Percentiles rank a stretch among this genome's conserved stretches.
Evolutionary conservation across 2,329 filamentous ascomycete genomes (phyloP).

Genomic region (Beauveria bassiana): DNA sequence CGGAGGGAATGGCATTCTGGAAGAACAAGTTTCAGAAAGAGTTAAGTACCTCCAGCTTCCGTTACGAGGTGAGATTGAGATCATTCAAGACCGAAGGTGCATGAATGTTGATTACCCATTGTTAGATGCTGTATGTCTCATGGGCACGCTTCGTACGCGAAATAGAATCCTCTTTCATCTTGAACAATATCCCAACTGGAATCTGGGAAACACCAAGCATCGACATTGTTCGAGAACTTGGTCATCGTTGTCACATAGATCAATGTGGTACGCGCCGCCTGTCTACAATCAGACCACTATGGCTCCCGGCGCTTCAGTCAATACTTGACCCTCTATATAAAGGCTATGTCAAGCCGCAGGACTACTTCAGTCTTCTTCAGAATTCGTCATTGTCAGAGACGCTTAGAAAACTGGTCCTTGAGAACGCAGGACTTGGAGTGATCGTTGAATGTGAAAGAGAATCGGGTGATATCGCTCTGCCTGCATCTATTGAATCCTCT

Average conservation of each 20-base stretch:
- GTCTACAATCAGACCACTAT: constrained; percentile 9
- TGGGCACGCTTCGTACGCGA: constrained; percentile 12
- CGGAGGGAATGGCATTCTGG: constrained; percentile 14
- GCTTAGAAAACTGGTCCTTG: constrained; percentile 2
- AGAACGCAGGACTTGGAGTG: constrained; percentile 9
- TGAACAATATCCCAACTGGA: constrained; percentile 7
- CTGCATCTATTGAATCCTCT: constrained; percentile 11
- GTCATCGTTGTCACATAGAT: constrained; percentile 9
- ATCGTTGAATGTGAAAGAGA: constrained; percentile 12
- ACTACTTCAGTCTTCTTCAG: constrained; percentile 10
- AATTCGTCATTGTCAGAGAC: constrained; percentile 9
- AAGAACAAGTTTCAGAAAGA: constrained; percentile 13
- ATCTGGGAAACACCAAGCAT: constrained; percentile 8
- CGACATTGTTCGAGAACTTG: constrained; percentile 9
- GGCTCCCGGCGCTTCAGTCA: constrained; percentile 12
- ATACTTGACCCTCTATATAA: constrained; percentile 9
- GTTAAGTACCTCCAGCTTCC: constrained; percentile 11
- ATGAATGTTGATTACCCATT: background rate
- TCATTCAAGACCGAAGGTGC: too few species aligned
- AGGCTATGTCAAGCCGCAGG: constrained; percentile 11
- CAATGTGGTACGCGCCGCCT: constrained; percentile 7
- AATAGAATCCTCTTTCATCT: constrained; percentile 9
- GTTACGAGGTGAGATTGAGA: constrained; percentile 11
- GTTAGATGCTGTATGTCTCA: constrained; percentile 11
- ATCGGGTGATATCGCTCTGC: constrained; percentile 10